These are phyloP conservation scores for Cyberlindnera mississippiensis DNA, from an alignment of 805 yeast genomes.

Conservation along the genomic window DNA sequence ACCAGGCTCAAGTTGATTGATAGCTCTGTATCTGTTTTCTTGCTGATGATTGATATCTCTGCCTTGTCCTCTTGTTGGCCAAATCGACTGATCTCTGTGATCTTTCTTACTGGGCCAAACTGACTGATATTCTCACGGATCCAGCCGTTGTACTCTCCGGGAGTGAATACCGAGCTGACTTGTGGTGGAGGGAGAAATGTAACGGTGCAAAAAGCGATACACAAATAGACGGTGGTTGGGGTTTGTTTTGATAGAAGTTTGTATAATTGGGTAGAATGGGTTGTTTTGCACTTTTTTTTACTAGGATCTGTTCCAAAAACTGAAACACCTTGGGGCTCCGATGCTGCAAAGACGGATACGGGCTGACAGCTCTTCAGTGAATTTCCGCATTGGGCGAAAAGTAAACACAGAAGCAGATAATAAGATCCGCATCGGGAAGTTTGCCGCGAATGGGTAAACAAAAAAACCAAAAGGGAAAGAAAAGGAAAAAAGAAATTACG, in stretches of 20 bases:
- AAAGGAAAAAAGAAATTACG: not conserved
- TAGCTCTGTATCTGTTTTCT: too few relatives aligned
- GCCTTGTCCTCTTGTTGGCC: too few relatives aligned
- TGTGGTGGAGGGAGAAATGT: not conserved
- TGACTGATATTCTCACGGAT: slow-evolving; percentile 8
- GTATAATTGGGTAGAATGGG: too few relatives aligned
- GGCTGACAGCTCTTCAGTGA: not conserved
- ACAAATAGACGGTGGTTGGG: not conserved
- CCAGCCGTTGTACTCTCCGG: slow-evolving; percentile 14
- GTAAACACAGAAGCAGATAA: slow-evolving; percentile 12
- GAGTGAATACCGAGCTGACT: slow-evolving; percentile 5
- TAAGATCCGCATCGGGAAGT: slow-evolving; percentile 8
- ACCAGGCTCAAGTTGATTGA: too few relatives aligned
- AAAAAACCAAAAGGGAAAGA: slow-evolving; percentile 3
- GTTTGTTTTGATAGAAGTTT: too few relatives aligned
- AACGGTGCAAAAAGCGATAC: too few relatives aligned
- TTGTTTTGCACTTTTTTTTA: not conserved
- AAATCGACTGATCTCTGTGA: too few relatives aligned
- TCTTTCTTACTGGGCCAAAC: too few relatives aligned
- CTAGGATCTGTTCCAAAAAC: not conserved
- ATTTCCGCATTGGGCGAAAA: slow-evolving; percentile 11
- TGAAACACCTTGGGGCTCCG: not conserved
- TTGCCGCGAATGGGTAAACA: slow-evolving; percentile 5
- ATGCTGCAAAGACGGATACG: slow-evolving; percentile 1
- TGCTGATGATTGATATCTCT: too few relatives aligned